Base-by-base conservation (phyloP, 306 rosid genomes). In the Quercus wislizeni region DNA sequence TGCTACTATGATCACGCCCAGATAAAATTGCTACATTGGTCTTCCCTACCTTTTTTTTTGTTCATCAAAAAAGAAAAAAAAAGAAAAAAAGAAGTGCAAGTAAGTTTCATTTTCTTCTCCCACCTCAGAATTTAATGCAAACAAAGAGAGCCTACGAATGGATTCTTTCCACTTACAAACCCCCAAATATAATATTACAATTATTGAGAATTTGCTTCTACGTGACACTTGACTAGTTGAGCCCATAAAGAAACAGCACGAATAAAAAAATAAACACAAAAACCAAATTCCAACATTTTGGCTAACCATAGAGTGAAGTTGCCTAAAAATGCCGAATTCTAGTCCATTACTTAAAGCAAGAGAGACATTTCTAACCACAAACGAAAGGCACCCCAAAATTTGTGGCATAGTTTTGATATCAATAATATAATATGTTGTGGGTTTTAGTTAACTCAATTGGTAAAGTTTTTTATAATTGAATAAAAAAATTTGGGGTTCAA, bases 1-100 rank as follows among this genome's bases (percentile, higher is more conserved):
- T 38, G 10, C 2, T 38, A 38, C 2, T 38, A 38, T 38, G 10
- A 7, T 38, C 9, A 38, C 43, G 2, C 0, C 0, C 0, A 6
- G 0, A 0, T 38, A 6, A 2, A 7, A 38, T 38, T 38, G 43
- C 0, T 7, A 1, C 2, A 38, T 38, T 1, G 0, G 0, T 33
- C 38, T 33, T 0, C 9, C 43, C 10, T 6, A 38, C 2, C 2
- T 38, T 38, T 5, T 35, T 35, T 38, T 38, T 35, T 6, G 2
- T 35, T 38, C 2, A 6, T 38, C 2, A 6, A 6, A 38, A 35
- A 21, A 21, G 23, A 21, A 21, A 21, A 21, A 21, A 21, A 21
- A 21, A 21, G 23, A 21, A 21, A 21, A 21, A 21, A 21, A 21
- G 23, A 21, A 21, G 0, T 21, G 23, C 23, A 21, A 21, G 23